Conservation (phyloP, 345 rosid genomes). For the Boechera retrofracta region DNA sequence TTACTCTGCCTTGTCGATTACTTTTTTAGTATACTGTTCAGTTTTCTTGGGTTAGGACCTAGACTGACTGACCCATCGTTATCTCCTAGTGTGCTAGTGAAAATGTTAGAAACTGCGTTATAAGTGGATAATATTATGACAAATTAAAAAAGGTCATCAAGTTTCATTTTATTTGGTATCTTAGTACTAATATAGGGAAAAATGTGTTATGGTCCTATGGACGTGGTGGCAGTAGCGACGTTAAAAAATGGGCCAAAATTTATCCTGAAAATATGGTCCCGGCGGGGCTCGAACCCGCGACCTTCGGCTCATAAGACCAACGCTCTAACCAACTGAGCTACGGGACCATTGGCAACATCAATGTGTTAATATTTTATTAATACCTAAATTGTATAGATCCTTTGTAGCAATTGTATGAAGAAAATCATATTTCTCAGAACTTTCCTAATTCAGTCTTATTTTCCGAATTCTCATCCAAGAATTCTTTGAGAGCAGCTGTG, state of each 20-base stretch:
- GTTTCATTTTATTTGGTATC: not conserved
- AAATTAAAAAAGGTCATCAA: not conserved
- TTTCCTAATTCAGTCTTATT: not conserved
- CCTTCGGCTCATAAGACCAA: constrained; percentile 99
- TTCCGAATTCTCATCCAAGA: not conserved
- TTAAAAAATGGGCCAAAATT: not conserved
- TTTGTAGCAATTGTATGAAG: not conserved
- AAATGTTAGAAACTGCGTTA: not conserved
- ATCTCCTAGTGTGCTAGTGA: not conserved
- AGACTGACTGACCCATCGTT: not conserved
- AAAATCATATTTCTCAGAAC: not conserved
- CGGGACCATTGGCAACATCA: constrained; percentile 51
- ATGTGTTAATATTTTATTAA: accelerated
- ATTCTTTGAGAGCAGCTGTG: not conserved
- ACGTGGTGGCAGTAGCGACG: too few relatives aligned
- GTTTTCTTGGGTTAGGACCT: not conserved
- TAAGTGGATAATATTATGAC: not conserved
- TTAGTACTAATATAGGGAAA: not conserved
- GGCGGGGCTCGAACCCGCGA: constrained; percentile 97
- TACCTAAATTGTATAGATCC: not conserved
- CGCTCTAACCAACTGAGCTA: constrained; percentile 99
- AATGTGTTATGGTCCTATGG: too few relatives aligned
- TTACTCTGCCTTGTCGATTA: not conserved
- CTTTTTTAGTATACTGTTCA: not conserved
- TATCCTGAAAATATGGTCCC: constrained; percentile 51